Conservation (phyloP, 2,329 filamentous ascomycete species). For the Fusarium clavum region DNA sequence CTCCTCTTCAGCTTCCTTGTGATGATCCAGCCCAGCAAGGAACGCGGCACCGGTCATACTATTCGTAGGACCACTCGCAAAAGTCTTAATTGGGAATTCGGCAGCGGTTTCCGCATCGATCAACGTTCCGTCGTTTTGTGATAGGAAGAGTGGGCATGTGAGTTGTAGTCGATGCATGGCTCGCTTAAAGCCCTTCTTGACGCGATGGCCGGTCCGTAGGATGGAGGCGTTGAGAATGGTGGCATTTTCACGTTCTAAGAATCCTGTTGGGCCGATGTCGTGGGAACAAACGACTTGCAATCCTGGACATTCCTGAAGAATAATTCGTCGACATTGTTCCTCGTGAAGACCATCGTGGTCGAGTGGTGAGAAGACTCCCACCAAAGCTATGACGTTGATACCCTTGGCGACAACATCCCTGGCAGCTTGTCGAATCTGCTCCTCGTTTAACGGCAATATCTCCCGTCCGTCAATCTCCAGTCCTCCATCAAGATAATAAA, state of each 20-base stretch:
- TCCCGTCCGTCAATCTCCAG: slow-evolving; percentile 62
- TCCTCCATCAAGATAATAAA: slow-evolving; percentile 58
- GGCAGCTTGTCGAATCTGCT: slow-evolving; percentile 52
- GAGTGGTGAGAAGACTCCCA: slow-evolving; percentile 60
- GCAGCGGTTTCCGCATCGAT: slow-evolving; percentile 61
- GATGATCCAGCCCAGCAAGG: slow-evolving; percentile 60
- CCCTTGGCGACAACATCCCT: slow-evolving; percentile 51
- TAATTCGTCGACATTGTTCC: slow-evolving; percentile 52
- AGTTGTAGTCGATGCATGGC: slow-evolving; percentile 59
- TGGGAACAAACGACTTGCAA: slow-evolving; percentile 57
- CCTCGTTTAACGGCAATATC: slow-evolving; percentile 53
- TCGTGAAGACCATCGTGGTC: slow-evolving; percentile 57
- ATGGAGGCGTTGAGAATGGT: slow-evolving; percentile 67
- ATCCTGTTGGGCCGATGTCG: slow-evolving; percentile 57
- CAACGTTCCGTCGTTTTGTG: slow-evolving; percentile 66
- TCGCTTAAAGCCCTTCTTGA: slow-evolving; percentile 59
- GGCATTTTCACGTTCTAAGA: slow-evolving; percentile 64
- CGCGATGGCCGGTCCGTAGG: slow-evolving; percentile 58
- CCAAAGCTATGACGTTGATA: slow-evolving; percentile 55
- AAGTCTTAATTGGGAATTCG: slow-evolving; percentile 63
- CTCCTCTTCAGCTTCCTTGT: slow-evolving; percentile 30
- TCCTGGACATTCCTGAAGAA: slow-evolving; percentile 52
- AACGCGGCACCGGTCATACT: slow-evolving; percentile 66
- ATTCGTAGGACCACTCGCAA: slow-evolving; percentile 66
- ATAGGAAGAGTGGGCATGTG: slow-evolving; percentile 60